These are phyloP conservation scores for Chaetomium tenue DNA, from an alignment of 495 filamentous ascomycete species.

Conservation along the genomic window DNA sequence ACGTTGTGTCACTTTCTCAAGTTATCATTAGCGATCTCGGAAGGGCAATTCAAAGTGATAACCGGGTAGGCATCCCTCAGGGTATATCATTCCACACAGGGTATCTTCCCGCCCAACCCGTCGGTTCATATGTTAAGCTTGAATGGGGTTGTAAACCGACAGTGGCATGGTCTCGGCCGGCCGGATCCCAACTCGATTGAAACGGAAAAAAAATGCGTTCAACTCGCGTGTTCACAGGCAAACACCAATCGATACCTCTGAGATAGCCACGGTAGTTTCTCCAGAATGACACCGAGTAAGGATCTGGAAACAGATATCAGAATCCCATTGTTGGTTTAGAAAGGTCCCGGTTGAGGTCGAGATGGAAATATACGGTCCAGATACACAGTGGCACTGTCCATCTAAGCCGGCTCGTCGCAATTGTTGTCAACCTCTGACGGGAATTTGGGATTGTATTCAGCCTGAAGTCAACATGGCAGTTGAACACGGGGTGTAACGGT, in stretches of 20 bases:
- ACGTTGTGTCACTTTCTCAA: neutral
- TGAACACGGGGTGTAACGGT: neutral
- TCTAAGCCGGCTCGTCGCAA: neutral
- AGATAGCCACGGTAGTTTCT: no score
- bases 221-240: no score
- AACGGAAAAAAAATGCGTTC: no score
- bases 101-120: constrained; percentile 15
- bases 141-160: neutral
- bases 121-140: neutral
- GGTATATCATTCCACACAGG: constrained; percentile 21
- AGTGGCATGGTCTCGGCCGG: neutral
- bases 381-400: neutral
- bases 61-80: neutral
- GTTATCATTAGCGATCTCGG: constrained; percentile 2
- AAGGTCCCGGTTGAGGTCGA: no score
- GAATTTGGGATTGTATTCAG: constrained; percentile 23
- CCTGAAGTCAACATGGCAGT: constrained; percentile 23
- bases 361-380: neutral
- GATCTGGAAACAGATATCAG: no score
- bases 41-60: neutral
- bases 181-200: neutral
- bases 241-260: no score
- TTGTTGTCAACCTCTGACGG: constrained; percentile 6
- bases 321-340: no score
- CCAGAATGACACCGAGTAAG: no score